Percentiles rank a stretch among this genome's conserved stretches.
Conservation (phyloP, 495 filamentous ascomycete genomes). For the Daldinia loculata region DNA sequence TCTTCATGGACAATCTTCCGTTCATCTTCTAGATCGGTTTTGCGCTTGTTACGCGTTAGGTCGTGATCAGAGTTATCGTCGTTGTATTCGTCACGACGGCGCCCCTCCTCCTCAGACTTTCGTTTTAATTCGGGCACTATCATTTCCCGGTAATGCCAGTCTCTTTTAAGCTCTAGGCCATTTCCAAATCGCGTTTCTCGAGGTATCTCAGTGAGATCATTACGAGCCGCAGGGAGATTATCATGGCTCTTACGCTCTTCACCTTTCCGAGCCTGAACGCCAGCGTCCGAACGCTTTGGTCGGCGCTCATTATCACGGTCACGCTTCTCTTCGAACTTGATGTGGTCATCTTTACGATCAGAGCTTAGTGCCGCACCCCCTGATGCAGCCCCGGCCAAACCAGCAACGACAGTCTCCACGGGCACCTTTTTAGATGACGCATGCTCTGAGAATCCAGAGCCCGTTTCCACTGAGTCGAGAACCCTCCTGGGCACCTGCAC, state of each 20-base stretch:
- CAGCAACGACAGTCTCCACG: conserved; percentile 58
- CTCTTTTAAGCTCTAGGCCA: conserved; percentile 22
- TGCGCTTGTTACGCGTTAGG: conserved; percentile 24
- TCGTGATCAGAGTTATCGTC: conserved; percentile 41
- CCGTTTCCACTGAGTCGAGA: conserved; percentile 50
- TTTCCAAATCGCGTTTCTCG: conserved; percentile 42
- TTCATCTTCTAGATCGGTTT: conserved; percentile 15
- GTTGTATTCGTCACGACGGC: conserved; percentile 34
- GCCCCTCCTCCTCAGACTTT: conserved; percentile 33
- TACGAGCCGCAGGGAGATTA: conserved; percentile 42
- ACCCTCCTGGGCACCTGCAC: conserved; percentile 52
- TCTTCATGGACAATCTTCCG: conserved; percentile 23
- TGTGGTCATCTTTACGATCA: conserved; percentile 47
- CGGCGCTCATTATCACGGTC: conserved; percentile 30
- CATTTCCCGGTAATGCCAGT: conserved; percentile 27
- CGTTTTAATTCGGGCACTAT: conserved; percentile 32
- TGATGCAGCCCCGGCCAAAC: conserved; percentile 57
- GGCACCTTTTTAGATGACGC: conserved; percentile 50
- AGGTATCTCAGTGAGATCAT: conserved; percentile 53
- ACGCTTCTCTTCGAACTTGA: conserved; percentile 40
- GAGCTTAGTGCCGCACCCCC: conserved; percentile 50
- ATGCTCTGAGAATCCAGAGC: conserved; percentile 41
- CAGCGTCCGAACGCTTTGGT: conserved; percentile 25
- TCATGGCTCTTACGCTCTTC: conserved; percentile 41
- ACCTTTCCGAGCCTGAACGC: conserved; percentile 35